phyloP scores from a whole-genome alignment of 495 filamentous ascomycete genomes.

The Neurospora sp. region DNA sequence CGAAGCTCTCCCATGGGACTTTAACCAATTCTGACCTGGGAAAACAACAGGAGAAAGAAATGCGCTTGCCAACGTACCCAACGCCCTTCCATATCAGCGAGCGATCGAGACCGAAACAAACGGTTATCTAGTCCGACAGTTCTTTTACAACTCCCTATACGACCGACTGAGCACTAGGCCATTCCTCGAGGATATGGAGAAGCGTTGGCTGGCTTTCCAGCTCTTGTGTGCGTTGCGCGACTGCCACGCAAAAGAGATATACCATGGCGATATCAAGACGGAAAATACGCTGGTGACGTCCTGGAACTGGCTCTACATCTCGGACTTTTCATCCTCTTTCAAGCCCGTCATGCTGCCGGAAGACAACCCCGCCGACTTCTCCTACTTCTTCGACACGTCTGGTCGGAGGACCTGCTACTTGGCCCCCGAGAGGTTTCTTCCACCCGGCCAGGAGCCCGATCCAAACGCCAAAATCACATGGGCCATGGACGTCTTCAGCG shows the following conservation, averaged over 20 bases:
- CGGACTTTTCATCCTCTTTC: constrained; percentile 91
- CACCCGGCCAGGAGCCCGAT: constrained; percentile 51
- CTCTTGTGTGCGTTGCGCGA: constrained; percentile 87
- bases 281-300: constrained; percentile 95
- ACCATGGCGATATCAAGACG: constrained; percentile 97
- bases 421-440: constrained; percentile 84
- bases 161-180: constrained; percentile 95
- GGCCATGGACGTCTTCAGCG: constrained; percentile 99
- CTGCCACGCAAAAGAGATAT: constrained; percentile 82
- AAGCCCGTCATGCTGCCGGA: constrained; percentile 93
- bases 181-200: constrained; percentile 94
- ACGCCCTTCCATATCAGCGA: constrained; percentile 82
- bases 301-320: constrained; percentile 98
- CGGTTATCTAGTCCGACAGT: constrained; percentile 93
- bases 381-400: constrained; percentile 93
- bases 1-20: background rate
- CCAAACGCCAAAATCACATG: constrained; percentile 53
- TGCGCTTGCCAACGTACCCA: constrained; percentile 71
- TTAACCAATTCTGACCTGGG: constrained; percentile 8
- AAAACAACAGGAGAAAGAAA: constrained; percentile 61
- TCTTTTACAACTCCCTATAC: constrained; percentile 91
- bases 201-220: constrained; percentile 98
- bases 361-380: constrained; percentile 95
- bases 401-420: constrained; percentile 91
- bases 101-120: constrained; percentile 82